Conservation (phyloP, 1,284 basidiomycete genomes). For the Puccinia sorghi region DNA sequence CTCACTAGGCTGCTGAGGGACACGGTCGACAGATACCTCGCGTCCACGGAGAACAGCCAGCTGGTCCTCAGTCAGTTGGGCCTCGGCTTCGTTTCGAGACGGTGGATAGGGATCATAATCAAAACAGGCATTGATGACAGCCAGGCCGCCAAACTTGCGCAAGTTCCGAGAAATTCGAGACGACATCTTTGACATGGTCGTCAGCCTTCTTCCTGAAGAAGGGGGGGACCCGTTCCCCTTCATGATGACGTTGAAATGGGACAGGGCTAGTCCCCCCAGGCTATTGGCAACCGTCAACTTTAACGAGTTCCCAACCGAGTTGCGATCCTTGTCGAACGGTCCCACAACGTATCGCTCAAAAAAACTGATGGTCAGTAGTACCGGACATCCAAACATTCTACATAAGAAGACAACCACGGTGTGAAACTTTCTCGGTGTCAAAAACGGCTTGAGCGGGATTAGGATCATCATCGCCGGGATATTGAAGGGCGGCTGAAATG, state of each 20-base stretch:
- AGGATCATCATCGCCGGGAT: conserved; percentile 47
- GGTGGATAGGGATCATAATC: conserved; percentile 39
- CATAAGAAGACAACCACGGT: conserved; percentile 44
- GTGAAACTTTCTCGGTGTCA: conserved; percentile 47
- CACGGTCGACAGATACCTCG: background rate
- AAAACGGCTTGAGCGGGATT: conserved; percentile 39
- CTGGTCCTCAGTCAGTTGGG: background rate
- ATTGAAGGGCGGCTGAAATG: conserved; percentile 47
- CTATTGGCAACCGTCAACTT: conserved; percentile 44
- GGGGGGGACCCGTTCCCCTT: background rate
- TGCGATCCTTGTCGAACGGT: conserved; percentile 38
- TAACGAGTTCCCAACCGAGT: conserved; percentile 34
- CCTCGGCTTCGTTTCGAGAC: conserved; percentile 2
- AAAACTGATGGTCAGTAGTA: conserved; percentile 41
- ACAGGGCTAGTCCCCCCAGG: conserved; percentile 32
- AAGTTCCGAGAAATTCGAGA: conserved; percentile 39
- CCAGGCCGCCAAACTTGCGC: conserved; percentile 36
- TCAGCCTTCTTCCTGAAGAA: background rate
- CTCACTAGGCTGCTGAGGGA: background rate
- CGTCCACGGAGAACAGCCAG: background rate
- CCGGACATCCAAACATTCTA: conserved; percentile 46
- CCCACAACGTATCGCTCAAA: conserved; percentile 45
- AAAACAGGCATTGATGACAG: conserved; percentile 49
- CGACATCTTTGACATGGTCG: conserved; percentile 45
- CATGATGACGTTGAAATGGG: conserved; percentile 14